Evolutionary conservation across 169 alveolate species (phyloP), one percentile per base, ranked within the genome.

Genomic region (Toxoplasma gondii): DNA sequence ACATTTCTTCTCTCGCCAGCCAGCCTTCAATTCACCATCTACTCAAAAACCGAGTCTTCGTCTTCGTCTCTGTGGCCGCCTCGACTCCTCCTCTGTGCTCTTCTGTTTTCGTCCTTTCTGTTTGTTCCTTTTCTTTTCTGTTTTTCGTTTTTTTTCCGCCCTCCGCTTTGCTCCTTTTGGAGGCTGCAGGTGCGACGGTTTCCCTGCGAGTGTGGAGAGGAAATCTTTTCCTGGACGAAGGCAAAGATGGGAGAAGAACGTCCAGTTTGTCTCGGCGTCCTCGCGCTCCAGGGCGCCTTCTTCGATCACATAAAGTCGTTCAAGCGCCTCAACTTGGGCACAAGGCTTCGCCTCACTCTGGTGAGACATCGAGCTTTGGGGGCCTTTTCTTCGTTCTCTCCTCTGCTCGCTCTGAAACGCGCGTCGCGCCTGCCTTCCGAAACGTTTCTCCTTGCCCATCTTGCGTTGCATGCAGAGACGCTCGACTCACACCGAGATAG

Each of bases 271-370:
- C 53, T 92, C 12, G 95, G 95, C 16, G 88, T 92, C 39, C 83
- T 92, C 44, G 95, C 95, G 24, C 80, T 92, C 36, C 95, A 92
- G 67, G 95, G 95, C 39, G 95, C 95, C 54, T 92, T 92, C 81
- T 34, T 31, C 10, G 92, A 92, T 78, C 95, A 92, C 80, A 29
- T 44, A 74, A 69, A 39, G 86, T 0, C 78, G 24, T 64, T 90
- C 54, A 34, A 70, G 74, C 36, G 74, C 19, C 88, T 88, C 67
- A 67, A 24, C 9, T 31, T 39, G 9, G 69, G 69, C 67, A 0
- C 67, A 24, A 5, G 64, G 38, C 90, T 82, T 27, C 90, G 41
- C n/a, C 44, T 82, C 53, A 12, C 27, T 9, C 80, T 27, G 10
- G 92, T 31, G 45, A n/a, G 92, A 10, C 53, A 64, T 34, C 82